These are phyloP conservation scores for Monosporascus sp. DNA, from an alignment of 2,329 filamentous ascomycete species.

Conservation along the genomic window DNA sequence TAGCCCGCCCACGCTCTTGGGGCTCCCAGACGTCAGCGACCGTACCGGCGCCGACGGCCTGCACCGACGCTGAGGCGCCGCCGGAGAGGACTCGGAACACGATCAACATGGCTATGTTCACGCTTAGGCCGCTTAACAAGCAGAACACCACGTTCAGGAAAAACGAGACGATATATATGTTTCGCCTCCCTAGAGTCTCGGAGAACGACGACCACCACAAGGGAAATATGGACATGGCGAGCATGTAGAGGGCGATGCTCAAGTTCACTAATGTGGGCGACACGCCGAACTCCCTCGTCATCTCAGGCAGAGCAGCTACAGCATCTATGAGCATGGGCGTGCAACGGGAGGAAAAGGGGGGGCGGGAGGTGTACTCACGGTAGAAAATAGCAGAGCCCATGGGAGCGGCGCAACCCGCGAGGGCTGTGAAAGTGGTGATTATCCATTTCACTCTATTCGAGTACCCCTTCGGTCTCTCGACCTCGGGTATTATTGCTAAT, in stretches of 20 bases:
- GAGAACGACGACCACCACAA: constrained; percentile 85
- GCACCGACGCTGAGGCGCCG: constrained; percentile 72
- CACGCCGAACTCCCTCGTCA: constrained; percentile 57
- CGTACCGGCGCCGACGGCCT: constrained; percentile 77
- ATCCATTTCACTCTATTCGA: constrained; percentile 72
- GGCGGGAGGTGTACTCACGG: constrained; percentile 44
- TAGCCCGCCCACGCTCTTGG: constrained; percentile 67
- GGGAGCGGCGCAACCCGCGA: constrained; percentile 72
- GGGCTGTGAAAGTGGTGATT: constrained; percentile 70
- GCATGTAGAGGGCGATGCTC: constrained; percentile 74
- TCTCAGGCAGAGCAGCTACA: constrained; percentile 61
- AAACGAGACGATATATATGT: constrained; percentile 75
- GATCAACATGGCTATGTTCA: constrained; percentile 69
- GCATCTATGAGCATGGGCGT: constrained; percentile 5
- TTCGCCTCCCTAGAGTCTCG: constrained; percentile 65
- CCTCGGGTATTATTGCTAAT: constrained; percentile 70
- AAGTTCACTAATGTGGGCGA: constrained; percentile 66
- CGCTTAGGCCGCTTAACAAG: constrained; percentile 61
- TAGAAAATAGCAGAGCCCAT: constrained; percentile 82
- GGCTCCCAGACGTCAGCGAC: constrained; percentile 77
- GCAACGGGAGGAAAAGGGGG: neutral
- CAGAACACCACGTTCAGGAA: constrained; percentile 66
- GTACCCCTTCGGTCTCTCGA: constrained; percentile 72
- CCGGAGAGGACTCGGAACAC: constrained; percentile 69
- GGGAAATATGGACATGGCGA: constrained; percentile 77